A percentile compares a stretch with the other conserved stretches of the same genome.
Conservation (phyloP, 495 filamentous ascomycete genomes). For the Aspergillus campestris region DNA sequence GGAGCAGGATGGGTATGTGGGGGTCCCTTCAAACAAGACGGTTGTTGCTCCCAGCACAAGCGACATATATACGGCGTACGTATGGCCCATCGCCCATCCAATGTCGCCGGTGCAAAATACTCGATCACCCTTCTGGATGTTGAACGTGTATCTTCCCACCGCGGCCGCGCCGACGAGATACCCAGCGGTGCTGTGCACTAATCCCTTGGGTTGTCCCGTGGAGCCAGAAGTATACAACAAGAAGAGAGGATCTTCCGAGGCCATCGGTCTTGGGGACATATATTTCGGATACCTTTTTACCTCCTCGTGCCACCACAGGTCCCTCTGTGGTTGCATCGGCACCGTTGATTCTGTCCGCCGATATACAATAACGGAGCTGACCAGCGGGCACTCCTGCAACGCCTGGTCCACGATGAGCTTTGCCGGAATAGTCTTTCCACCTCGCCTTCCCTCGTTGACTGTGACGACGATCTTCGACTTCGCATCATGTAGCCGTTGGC, state of each 20-base stretch:
- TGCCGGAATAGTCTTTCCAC: too few relatives aligned
- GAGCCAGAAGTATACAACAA: conserved; percentile 87
- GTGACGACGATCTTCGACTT: conserved; percentile 61
- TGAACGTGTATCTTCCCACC: conserved; percentile 87
- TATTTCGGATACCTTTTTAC: too few relatives aligned
- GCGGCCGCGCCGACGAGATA: conserved; percentile 77
- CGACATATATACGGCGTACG: conserved; percentile 84
- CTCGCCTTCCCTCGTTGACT: too few relatives aligned
- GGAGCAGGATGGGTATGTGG: conserved; percentile 73
- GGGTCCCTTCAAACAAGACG: conserved; percentile 89
- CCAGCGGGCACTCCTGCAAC: too few relatives aligned
- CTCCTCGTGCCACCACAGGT: too few relatives aligned
- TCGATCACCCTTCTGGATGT: conserved; percentile 64
- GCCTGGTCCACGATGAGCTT: too few relatives aligned
- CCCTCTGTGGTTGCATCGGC: too few relatives aligned
- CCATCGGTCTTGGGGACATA: conserved; percentile 63
- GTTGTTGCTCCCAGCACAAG: conserved; percentile 78
- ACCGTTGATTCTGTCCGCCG: too few relatives aligned
- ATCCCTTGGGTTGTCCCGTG: conserved; percentile 87
- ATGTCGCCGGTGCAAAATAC: conserved; percentile 91
- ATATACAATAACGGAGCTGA: too few relatives aligned
- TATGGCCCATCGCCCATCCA: conserved; percentile 91
- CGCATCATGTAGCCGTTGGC: conserved; percentile 67
- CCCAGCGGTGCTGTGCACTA: conserved; percentile 82
- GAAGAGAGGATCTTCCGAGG: conserved; percentile 81